Conservation (phyloP, 2,329 filamentous ascomycete genomes). For the Mycosphaerelloides madeirae region DNA sequence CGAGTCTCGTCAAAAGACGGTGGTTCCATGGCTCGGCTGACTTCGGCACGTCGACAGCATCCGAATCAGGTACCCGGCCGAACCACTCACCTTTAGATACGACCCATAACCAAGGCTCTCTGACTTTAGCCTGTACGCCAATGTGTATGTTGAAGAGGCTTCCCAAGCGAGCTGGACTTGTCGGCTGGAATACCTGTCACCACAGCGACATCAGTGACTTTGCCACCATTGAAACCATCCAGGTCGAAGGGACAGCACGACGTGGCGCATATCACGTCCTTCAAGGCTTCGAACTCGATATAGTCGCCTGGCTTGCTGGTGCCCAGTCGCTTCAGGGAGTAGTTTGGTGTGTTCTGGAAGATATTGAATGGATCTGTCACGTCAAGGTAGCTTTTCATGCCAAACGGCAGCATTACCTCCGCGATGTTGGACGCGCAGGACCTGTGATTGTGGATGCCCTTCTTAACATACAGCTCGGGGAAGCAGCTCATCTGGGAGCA, state of each 20-base stretch:
- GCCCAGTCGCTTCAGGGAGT: slow-evolving; percentile 35
- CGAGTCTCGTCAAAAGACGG: too few relatives aligned
- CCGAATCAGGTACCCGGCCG: too few relatives aligned
- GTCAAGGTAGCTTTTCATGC: slow-evolving; percentile 33
- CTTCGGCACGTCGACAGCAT: too few relatives aligned
- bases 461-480: slow-evolving; percentile 34
- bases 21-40: too few relatives aligned
- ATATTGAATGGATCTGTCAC: slow-evolving; percentile 38
- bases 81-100: not conserved
- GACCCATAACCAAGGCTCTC: slow-evolving; percentile 2
- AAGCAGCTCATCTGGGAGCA: slow-evolving; percentile 37
- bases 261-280: slow-evolving; percentile 34
- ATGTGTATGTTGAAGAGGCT: too few relatives aligned
- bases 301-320: slow-evolving; percentile 37
- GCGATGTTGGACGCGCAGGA: slow-evolving; percentile 37
- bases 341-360: slow-evolving; percentile 40
- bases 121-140: not conserved
- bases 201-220: slow-evolving; percentile 35
- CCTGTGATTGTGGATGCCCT: slow-evolving; percentile 32
- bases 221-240: slow-evolving; percentile 37
- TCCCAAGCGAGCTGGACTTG: not conserved
- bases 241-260: slow-evolving; percentile 39
- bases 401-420: slow-evolving; percentile 35
- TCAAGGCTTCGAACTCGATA: slow-evolving; percentile 36
- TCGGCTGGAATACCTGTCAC: slow-evolving; percentile 23